A percentile compares a stretch with the other conserved stretches of the same genome.
These are phyloP conservation scores for Tremella mesenterica DNA, from an alignment of 768 basidiomycete species.

Conservation along the genomic window DNA sequence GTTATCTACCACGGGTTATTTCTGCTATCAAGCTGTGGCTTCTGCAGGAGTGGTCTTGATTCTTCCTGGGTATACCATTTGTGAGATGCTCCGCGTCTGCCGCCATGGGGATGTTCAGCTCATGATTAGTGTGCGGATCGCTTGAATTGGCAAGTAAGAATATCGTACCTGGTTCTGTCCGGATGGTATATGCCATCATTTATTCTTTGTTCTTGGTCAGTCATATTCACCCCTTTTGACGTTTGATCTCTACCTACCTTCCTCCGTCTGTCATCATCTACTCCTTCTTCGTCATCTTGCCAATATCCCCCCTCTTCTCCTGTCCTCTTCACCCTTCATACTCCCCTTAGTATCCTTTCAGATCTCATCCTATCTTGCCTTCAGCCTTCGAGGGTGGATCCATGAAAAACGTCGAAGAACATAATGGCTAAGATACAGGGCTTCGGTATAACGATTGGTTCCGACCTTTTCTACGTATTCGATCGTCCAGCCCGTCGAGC, in stretches of 20 bases:
- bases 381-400: neutral
- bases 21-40: constrained; percentile 38
- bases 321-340: no score
- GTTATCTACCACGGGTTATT: constrained; percentile 28
- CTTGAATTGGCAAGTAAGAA: constrained; percentile 40
- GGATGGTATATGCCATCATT: constrained; percentile 42
- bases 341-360: no score
- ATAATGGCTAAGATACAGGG: constrained; percentile 12
- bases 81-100: constrained; percentile 16
- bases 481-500: constrained; percentile 22
- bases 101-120: constrained; percentile 3
- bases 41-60: constrained; percentile 37
- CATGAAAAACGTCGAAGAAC: neutral
- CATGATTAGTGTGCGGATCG: constrained; percentile 31
- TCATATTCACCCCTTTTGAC: neutral
- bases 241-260: neutral
- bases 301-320: neutral
- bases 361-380: no score
- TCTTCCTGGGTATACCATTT: constrained; percentile 39
- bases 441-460: constrained; percentile 41
- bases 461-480: constrained; percentile 37
- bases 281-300: neutral
- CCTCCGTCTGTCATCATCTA: no score
- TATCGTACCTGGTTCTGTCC: constrained; percentile 38
- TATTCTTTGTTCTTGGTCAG: constrained; percentile 40